A percentile compares a stretch with the other conserved stretches of the same genome.
Evolutionary conservation across 129 eudicot genomes (phyloP).

Genomic region (Flaveria sonorensis): DNA sequence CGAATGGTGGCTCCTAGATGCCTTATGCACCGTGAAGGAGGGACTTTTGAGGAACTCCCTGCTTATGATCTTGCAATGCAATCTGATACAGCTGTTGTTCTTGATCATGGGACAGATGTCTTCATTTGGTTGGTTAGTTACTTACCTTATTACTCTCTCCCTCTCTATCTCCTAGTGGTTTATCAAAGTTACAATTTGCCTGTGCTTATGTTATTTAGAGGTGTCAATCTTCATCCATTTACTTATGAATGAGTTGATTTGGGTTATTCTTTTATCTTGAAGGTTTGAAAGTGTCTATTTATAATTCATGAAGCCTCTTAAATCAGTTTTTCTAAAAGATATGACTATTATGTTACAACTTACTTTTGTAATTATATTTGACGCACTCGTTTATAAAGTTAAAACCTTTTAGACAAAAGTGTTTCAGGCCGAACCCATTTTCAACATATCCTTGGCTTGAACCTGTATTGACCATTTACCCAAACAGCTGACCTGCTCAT

Average conservation of each 20-base stretch:
- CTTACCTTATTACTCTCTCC: conserved; percentile 4
- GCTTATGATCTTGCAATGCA: conserved; percentile 98
- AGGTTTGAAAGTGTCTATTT: neutral
- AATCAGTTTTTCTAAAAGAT: neutral
- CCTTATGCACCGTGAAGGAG: conserved; percentile 95
- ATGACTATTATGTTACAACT: neutral
- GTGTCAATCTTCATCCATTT: neutral
- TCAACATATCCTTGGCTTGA: neutral
- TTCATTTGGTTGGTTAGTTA: conserved; percentile 95
- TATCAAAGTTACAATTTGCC: neutral
- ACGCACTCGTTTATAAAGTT: neutral
- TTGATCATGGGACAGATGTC: conserved; percentile 99
- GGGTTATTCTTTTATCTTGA: neutral
- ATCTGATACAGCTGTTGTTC: conserved; percentile 98
- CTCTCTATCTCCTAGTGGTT: too few species aligned
- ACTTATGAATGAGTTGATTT: neutral
- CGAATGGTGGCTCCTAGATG: conserved; percentile 98
- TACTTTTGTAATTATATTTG: neutral
- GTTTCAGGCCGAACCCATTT: neutral
- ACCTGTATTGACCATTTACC: neutral
- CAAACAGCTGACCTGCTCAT: neutral
- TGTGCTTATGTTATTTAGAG: too few species aligned
- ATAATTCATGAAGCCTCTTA: neutral
- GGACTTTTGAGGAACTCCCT: conserved; percentile 97
- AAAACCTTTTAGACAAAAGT: neutral